A percentile compares a stretch with the other conserved stretches of the same genome.
Conservation (phyloP, 176 grass and related monocot genomes). For the Juncus inflexus region DNA sequence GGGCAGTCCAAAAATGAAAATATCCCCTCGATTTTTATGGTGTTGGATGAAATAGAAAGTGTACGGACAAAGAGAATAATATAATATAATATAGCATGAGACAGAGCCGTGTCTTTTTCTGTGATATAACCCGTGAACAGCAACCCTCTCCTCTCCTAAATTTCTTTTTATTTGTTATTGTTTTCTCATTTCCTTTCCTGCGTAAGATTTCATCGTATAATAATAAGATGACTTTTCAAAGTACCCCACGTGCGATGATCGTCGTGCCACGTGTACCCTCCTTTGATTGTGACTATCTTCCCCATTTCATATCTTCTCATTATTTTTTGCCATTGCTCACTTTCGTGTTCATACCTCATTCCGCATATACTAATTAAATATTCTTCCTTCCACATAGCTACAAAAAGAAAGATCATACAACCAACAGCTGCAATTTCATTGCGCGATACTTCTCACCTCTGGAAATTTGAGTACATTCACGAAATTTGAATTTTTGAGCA, state of each 20-base stretch:
- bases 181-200: no score
- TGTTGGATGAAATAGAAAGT: no score
- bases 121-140: no score
- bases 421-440: neutral
- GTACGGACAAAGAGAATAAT: no score
- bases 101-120: no score
- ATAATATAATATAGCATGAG: no score
- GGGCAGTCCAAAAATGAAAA: no score
- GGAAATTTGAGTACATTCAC: neutral
- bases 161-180: no score
- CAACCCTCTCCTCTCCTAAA: no score
- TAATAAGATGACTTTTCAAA: constrained; percentile 16
- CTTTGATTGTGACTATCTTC: constrained; percentile 15
- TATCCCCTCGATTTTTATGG: no score
- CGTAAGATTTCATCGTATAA: no score
- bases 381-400: constrained; percentile 1
- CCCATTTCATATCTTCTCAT: neutral
- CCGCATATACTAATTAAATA: constrained; percentile 5
- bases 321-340: neutral
- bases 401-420: neutral
- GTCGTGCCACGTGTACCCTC: constrained; percentile 4
- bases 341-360: constrained; percentile 3
- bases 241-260: constrained; percentile 11
- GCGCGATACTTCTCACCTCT: neutral
- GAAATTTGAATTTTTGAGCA: neutral